Evolutionary conservation across 495 filamentous ascomycete species (phyloP), one percentile per base, ranked within the genome.

Genomic region (Xylaria cubensis): DNA sequence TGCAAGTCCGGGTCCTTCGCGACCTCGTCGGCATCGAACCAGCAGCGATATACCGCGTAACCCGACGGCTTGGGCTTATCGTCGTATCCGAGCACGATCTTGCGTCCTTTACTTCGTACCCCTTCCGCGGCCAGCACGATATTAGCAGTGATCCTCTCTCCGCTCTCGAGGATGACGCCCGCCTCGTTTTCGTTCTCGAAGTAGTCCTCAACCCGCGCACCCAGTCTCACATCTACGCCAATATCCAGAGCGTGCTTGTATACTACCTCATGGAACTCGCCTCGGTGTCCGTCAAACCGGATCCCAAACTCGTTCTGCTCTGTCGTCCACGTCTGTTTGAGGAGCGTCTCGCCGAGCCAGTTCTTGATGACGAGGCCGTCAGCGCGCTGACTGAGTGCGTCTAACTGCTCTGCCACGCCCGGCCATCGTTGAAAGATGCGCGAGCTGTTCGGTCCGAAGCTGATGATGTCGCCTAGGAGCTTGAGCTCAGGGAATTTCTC

Each of bases 71-170:
- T 88, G 0, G 89, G 88, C 67, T 85, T 85, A 74, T 90, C 89
- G 67, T 91, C 88, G 59, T 87, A 88, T 3, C 90, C 90, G 9
- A 91, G 81, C 46, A 90, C 88, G 50, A 91, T 85, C 72, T 85
- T 89, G 48, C 89, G 78, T 13, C 87, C 88, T 50, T 82, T 85
- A 21, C 87, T 89, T 19, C 90, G 81, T 4, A 92, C 88, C 0
- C 90, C 90, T 72, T 92, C 90, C 15, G 89, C 90, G 7, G 88
- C 89, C 50, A 92, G 77, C 0, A 92, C 88, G 4, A 91, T 81
- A 72, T 92, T 86, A 0, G 82, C 90, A 0, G 76, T 71, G 32
- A 90, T 80, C 9, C 82, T 77, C 77, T 88, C 84, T 17, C 84
- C 87, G 44, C 82, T 75, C 10, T 80, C 79, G 44, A 84, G 83